phyloP scores from a whole-genome alignment of 371 early-diverging fungal species.

The Lichtheimia hyalospora region DNA sequence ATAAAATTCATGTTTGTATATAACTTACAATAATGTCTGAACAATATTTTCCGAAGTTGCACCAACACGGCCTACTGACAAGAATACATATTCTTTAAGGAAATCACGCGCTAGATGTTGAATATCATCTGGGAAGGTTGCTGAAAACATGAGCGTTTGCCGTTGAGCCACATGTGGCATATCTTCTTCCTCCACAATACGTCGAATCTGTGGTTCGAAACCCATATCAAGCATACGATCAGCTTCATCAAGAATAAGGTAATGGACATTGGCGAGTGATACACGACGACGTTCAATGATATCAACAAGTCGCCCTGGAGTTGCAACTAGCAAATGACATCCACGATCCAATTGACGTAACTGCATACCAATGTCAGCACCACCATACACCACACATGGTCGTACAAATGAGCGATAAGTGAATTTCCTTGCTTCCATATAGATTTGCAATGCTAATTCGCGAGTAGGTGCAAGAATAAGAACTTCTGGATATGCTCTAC shows the following conservation, averaged over 20 bases:
- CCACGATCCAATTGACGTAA: conserved; percentile 88
- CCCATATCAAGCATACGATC: conserved; percentile 99
- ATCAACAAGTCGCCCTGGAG: conserved; percentile 98
- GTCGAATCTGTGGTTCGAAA: conserved; percentile 98
- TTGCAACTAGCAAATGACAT: conserved; percentile 96
- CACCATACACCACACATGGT: conserved; percentile 96
- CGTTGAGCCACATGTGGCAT: conserved; percentile 87
- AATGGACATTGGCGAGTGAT: conserved; percentile 76
- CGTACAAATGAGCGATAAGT: conserved; percentile 90
- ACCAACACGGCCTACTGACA: conserved; percentile 95
- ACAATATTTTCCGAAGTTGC: conserved; percentile 97
- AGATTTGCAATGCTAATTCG: conserved; percentile 44
- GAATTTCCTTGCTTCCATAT: conserved; percentile 73
- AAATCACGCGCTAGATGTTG: conserved; percentile 95
- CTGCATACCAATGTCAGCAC: conserved; percentile 92
- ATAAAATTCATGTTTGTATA: neutral
- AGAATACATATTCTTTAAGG: conserved; percentile 89
- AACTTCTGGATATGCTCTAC: conserved; percentile 51
- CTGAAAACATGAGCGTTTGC: conserved; percentile 97
- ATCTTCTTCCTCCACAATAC: conserved; percentile 93
- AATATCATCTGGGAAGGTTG: conserved; percentile 96
- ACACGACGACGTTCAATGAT: conserved; percentile 90
- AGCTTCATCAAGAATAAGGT: conserved; percentile 98
- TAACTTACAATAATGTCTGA: conserved; percentile 64
- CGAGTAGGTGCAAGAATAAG: conserved; percentile 49